A percentile compares a stretch with the other conserved stretches of the same genome.
phyloP scores from a whole-genome alignment of 2,329 filamentous ascomycete species.

The Nemania abortiva region DNA sequence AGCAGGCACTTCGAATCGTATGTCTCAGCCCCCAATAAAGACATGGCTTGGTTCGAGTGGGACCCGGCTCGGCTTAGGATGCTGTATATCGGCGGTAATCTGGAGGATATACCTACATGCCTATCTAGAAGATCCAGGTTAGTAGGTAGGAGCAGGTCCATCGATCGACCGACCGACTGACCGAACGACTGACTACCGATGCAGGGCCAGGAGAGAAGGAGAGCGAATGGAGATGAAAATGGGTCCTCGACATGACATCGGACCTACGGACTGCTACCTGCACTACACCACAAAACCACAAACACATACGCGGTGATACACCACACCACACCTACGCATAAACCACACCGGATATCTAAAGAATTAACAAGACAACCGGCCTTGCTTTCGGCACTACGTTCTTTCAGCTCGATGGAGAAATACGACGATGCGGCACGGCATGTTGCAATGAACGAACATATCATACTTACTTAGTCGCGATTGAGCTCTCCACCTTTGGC shows the following conservation, averaged over 20 bases:
- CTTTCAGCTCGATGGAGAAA: conserved; percentile 23
- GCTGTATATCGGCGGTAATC: not conserved
- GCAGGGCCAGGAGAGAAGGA: not conserved
- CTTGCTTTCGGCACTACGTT: conserved; percentile 20
- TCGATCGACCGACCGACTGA: not conserved
- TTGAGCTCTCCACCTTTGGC: not conserved
- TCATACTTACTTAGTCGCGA: not conserved
- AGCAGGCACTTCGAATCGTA: not conserved
- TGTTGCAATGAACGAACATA: conserved; percentile 8
- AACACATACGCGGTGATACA: not conserved
- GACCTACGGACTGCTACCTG: conserved; percentile 15
- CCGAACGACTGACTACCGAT: not conserved
- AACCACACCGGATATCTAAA: not conserved
- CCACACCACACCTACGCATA: not conserved
- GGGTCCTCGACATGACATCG: conserved; percentile 4
- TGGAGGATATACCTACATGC: not conserved
- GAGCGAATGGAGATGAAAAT: conserved; percentile 1
- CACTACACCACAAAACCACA: not conserved
- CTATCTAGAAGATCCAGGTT: no score
- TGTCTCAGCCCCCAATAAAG: conserved; percentile 20
- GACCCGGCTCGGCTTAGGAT: not conserved
- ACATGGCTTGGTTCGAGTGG: conserved; percentile 4
- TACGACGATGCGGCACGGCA: conserved; percentile 13
- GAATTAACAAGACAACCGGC: not conserved
- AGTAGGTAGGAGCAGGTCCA: not conserved